These are phyloP conservation scores for Camillea tinctor DNA, from an alignment of 2,329 filamentous ascomycete genomes.

Conservation along the genomic window DNA sequence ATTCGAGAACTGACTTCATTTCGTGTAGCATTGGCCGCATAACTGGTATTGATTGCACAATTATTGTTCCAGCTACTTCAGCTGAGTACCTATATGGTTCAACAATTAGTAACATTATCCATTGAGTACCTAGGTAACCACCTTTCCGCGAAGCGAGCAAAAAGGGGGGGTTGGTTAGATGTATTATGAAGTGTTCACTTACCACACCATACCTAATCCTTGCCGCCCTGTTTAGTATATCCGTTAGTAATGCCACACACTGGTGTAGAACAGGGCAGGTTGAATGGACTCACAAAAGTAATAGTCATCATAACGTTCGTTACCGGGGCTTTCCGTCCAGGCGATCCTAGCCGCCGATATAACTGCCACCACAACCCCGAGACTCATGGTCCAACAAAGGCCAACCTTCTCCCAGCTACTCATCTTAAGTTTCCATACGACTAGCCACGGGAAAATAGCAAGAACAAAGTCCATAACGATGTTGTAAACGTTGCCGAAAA, in stretches of 20 bases:
- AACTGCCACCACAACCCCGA: constrained; percentile 46
- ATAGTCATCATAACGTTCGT: constrained; percentile 40
- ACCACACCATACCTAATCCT: neutral
- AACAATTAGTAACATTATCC: neutral
- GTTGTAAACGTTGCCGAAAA: constrained; percentile 41
- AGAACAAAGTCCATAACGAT: constrained; percentile 54
- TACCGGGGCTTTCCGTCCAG: constrained; percentile 47
- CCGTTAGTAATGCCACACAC: neutral
- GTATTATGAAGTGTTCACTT: neutral
- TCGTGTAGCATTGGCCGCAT: constrained; percentile 47
- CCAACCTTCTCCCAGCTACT: constrained; percentile 47
- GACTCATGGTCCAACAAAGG: constrained; percentile 49
- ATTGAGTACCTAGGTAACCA: neutral
- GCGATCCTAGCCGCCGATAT: constrained; percentile 45
- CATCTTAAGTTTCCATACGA: constrained; percentile 49
- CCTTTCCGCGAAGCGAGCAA: neutral
- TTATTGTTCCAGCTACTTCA: constrained; percentile 53
- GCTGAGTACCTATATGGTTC: constrained; percentile 41
- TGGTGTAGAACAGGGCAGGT: neutral
- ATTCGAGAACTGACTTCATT: constrained; percentile 16
- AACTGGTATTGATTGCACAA: constrained; percentile 54
- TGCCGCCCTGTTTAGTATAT: neutral
- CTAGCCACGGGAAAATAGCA: constrained; percentile 48
- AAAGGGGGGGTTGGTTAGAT: neutral
- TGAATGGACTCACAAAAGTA: constrained; percentile 41